phyloP scores from a whole-genome alignment of 1,284 basidiomycete species.

The Mycena sp. region DNA sequence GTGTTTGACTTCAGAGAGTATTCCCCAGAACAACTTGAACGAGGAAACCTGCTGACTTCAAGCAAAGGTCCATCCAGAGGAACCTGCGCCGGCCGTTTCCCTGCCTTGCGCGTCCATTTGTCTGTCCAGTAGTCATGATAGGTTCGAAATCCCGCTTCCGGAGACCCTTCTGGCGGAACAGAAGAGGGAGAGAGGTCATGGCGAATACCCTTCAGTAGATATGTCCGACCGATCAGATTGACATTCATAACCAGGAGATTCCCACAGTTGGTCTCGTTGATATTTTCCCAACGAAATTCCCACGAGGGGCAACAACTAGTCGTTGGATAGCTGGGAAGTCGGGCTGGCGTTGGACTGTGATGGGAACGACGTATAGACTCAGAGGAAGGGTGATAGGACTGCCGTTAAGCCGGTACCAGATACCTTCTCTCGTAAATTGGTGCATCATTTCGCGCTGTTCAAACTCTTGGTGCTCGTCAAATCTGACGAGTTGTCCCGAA shows the following conservation, averaged over 20 bases:
- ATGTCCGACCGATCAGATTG: constrained; percentile 63
- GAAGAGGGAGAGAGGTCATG: constrained; percentile 73
- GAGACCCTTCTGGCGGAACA: constrained; percentile 56
- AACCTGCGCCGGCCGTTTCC: constrained; percentile 49
- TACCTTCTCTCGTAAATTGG: constrained; percentile 67
- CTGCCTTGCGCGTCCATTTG: constrained; percentile 58
- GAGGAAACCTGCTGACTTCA: constrained; percentile 56
- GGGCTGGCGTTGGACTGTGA: constrained; percentile 54
- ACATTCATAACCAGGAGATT: constrained; percentile 61
- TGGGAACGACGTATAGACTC: constrained; percentile 70
- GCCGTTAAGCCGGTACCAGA: constrained; percentile 71
- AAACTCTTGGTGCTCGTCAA: constrained; percentile 55
- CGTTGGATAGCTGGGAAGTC: constrained; percentile 66
- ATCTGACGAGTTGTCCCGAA: constrained; percentile 48
- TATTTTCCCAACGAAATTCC: constrained; percentile 62
- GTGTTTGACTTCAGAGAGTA: constrained; percentile 51
- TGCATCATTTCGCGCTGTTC: constrained; percentile 60
- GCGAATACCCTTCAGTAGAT: constrained; percentile 64
- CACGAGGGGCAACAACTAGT: constrained; percentile 55
- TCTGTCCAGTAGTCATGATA: constrained; percentile 69
- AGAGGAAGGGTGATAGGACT: constrained; percentile 59
- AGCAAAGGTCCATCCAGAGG: constrained; percentile 67
- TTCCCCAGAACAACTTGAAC: constrained; percentile 47
- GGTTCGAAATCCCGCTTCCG: constrained; percentile 55
- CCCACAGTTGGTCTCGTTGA: constrained; percentile 57